Conservation (phyloP, 2,329 filamentous ascomycete species). For the Epicoccum nigrum region DNA sequence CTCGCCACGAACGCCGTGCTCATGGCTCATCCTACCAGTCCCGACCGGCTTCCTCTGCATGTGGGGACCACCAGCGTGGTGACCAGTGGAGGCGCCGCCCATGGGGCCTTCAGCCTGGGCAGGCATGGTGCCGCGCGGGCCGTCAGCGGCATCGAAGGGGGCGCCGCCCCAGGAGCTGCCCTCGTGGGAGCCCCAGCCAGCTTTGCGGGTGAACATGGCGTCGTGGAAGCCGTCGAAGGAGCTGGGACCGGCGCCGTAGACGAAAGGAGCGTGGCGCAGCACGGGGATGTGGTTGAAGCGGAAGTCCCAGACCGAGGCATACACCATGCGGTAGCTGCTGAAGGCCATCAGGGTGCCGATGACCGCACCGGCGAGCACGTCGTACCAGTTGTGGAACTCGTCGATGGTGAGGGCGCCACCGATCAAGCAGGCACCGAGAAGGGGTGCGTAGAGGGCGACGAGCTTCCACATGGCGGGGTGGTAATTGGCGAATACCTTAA, state of each 20-base stretch:
- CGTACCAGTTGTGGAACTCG: slow-evolving; percentile 76
- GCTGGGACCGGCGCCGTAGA: slow-evolving; percentile 52
- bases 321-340: slow-evolving; percentile 69
- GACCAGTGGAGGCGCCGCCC: slow-evolving; percentile 26
- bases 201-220: slow-evolving; percentile 64
- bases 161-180: slow-evolving; percentile 50
- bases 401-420: slow-evolving; percentile 73
- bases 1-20: slow-evolving; percentile 24
- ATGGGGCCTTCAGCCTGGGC: slow-evolving; percentile 36
- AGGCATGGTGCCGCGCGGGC: slow-evolving; percentile 43
- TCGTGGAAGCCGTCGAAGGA: slow-evolving; percentile 56
- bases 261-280: slow-evolving; percentile 62
- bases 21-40: slow-evolving; percentile 20
- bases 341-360: slow-evolving; percentile 72
- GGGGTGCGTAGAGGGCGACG: slow-evolving; percentile 66
- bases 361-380: slow-evolving; percentile 68
- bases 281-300: slow-evolving; percentile 70
- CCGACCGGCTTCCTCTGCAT: slow-evolving; percentile 42
- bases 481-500: slow-evolving; percentile 76
- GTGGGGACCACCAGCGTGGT: slow-evolving; percentile 30
- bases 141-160: slow-evolving; percentile 51
- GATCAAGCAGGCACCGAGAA: slow-evolving; percentile 71
- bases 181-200: slow-evolving; percentile 62
- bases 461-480: slow-evolving; percentile 78
- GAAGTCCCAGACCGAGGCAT: slow-evolving; percentile 72